Percentiles rank a stretch among this genome's conserved stretches.
phyloP scores from a whole-genome alignment of 129 eudicot genomes.

The Mikania micrantha region DNA sequence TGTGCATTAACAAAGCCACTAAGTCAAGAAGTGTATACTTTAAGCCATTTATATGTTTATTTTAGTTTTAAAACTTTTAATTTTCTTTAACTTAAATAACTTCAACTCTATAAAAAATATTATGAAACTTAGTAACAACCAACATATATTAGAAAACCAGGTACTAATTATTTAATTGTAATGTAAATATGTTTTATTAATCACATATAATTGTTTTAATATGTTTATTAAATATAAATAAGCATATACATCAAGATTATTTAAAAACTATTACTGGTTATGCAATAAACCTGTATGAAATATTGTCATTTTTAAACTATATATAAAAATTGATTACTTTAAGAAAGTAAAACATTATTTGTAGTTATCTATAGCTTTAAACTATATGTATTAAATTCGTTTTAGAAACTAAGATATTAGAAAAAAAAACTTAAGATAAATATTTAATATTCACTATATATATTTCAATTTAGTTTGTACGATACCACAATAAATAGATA shows the following conservation, averaged over 20 bases:
- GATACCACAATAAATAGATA: background rate
- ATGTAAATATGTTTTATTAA: too few species aligned
- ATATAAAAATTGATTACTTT: too few species aligned
- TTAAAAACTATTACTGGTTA: background rate
- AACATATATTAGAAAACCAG: too few species aligned
- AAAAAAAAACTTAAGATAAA: background rate
- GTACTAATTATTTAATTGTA: too few species aligned
- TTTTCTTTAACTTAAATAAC: too few species aligned
- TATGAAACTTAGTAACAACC: too few species aligned
- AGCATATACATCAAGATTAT: too few species aligned
- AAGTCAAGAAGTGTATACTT: background rate
- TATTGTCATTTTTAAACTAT: too few species aligned
- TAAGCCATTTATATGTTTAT: background rate
- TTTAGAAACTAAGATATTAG: background rate
- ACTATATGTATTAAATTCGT: background rate
- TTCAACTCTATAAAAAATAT: background rate
- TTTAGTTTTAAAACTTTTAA: background rate
- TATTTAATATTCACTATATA: background rate
- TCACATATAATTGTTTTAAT: too few species aligned
- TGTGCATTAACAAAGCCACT: constrained; percentile 4
- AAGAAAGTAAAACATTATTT: too few species aligned
- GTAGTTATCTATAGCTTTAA: background rate
- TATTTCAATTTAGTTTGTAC: background rate
- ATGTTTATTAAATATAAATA: too few species aligned
- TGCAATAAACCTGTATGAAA: too few species aligned